A percentile compares a stretch with the other conserved stretches of the same genome.
These are phyloP conservation scores for Apiotrichum laibachii DNA, from an alignment of 1,284 basidiomycete genomes.

Conservation along the genomic window DNA sequence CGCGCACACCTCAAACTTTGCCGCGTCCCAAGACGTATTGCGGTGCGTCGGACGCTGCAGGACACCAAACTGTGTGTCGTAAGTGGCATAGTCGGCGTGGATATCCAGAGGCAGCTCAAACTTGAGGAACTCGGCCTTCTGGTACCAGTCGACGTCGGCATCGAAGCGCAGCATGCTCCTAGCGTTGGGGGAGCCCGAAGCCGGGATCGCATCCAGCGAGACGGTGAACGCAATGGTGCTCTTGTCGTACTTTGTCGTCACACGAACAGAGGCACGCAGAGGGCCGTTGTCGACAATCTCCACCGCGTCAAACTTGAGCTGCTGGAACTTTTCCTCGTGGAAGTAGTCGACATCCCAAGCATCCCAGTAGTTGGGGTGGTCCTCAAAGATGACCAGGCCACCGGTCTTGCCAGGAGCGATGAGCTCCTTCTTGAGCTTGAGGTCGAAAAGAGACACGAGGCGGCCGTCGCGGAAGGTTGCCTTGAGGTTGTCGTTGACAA, in stretches of 20 bases:
- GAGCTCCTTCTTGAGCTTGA: slow-evolving; percentile 71
- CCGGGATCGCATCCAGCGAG: slow-evolving; percentile 70
- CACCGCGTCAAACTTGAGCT: slow-evolving; percentile 70
- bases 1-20: slow-evolving; percentile 67
- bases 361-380: slow-evolving; percentile 60
- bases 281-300: slow-evolving; percentile 74
- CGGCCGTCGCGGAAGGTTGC: slow-evolving; percentile 74
- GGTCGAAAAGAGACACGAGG: slow-evolving; percentile 76
- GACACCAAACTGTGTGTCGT: slow-evolving; percentile 89
- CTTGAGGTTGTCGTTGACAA: slow-evolving; percentile 68
- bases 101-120: slow-evolving; percentile 88
- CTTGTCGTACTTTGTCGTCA: slow-evolving; percentile 70
- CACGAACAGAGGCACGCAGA: slow-evolving; percentile 68
- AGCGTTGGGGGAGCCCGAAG: slow-evolving; percentile 64
- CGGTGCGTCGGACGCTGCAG: slow-evolving; percentile 86
- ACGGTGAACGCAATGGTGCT: slow-evolving; percentile 78
- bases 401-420: slow-evolving; percentile 70
- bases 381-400: slow-evolving; percentile 83
- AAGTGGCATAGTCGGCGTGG: slow-evolving; percentile 74
- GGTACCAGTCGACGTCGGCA: slow-evolving; percentile 77
- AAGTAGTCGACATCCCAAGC: slow-evolving; percentile 85
- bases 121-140: slow-evolving; percentile 86
- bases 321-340: slow-evolving; percentile 77
- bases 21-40: slow-evolving; percentile 72
- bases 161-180: slow-evolving; percentile 78